Base-by-base conservation (phyloP, 108 stramenopile genomes). In the Cylindrotheca fusiformis region DNA sequence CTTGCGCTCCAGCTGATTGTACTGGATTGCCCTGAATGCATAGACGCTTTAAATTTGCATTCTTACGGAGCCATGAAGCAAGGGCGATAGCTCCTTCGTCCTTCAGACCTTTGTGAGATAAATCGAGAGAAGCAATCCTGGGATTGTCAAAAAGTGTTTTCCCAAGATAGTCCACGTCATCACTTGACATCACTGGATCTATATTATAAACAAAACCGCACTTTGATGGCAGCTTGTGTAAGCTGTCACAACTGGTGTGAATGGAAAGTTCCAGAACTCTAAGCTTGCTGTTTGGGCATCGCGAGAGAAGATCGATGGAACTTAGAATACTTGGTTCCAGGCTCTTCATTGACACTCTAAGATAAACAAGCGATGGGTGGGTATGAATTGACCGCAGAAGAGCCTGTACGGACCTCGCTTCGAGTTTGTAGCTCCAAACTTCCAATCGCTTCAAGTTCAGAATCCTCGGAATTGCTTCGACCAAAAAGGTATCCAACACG, bases 81-180 rank as follows among this genome's bases (percentile, higher is more conserved):
- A 58, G 30, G 3, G 28, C 3, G 8, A 31, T 31, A 32, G 41
- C 3, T 23, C 19, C 21, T 12, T 58, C 57, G 8, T 58, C 57
- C 20, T 41, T 31, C 18, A 36, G 32, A 19, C 32, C 57, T 5
- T 21, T 23, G 41, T 36, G 32, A 5, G 32, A 27, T 8, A 58
- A 33, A 58, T 31, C 32, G 8, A 58, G 14, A 20, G 32, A 8
- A 12, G 17, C 33, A 21, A 58, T 58, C 8, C 3, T n/a, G 12
- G 28, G 21, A 22, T 58, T 58, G 3, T 10, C 29, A 4, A 32
- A 31, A 21, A 36, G 8, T 20, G 41, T 36, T 58, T 36, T 31
- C 41, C 57, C 57, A 17, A 58, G 20, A 32, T 32, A n/a, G 6
- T 58, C 24, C 57, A 58, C 41, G 26, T 58, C 57, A 17, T 41